Evolutionary conservation across 192 early-diverging fungal genomes (phyloP).

Genomic region (Backusella psychrophila): DNA sequence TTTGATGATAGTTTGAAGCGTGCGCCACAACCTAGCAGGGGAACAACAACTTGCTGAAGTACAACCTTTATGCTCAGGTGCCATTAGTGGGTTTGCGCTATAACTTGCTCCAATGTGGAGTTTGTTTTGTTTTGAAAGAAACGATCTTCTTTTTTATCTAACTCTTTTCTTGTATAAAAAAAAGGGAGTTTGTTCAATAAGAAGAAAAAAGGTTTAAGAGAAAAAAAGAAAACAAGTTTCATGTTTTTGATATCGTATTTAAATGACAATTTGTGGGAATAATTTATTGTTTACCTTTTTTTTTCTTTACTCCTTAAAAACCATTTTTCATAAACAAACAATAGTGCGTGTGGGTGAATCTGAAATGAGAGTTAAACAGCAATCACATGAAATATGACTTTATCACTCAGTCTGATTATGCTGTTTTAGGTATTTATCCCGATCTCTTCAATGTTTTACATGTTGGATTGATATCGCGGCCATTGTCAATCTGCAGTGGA

Average conservation of each 20-base stretch:
- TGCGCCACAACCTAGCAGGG: conserved; percentile 19
- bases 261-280: background rate
- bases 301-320: background rate
- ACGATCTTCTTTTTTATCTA: background rate
- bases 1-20: conserved; percentile 20
- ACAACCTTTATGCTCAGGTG: conserved; percentile 7
- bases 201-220: background rate
- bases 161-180: background rate
- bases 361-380: no score
- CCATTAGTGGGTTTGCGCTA: background rate
- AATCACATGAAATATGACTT: no score
- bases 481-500: no score
- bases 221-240: background rate
- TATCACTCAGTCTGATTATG: no score
- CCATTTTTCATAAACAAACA: background rate
- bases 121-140: background rate
- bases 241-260: background rate
- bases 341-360: background rate
- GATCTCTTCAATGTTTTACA: no score
- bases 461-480: no score
- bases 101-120: background rate
- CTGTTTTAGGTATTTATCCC: no score
- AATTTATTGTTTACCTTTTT: background rate
- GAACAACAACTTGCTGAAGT: conserved; percentile 11
- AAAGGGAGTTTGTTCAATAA: background rate